Evolutionary conservation across 2,329 filamentous ascomycete genomes (phyloP), one percentile per base, ranked within the genome.

Genomic region (Fusarium sp.): DNA sequence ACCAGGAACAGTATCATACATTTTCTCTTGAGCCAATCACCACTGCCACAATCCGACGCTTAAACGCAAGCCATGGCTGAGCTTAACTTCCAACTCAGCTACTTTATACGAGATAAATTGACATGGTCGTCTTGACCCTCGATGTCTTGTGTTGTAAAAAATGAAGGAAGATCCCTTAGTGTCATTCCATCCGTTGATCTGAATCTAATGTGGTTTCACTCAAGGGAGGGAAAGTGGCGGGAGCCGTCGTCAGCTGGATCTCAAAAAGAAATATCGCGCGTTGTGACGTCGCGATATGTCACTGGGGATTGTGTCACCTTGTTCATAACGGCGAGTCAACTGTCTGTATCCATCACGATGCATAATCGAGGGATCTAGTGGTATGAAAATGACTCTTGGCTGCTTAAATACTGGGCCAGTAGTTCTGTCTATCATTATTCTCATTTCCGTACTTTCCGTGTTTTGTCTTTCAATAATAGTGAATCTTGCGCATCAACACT

Each of bases 261-360:
- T n/a, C 9, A 37, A n/a, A n/a, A 37, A 6, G 34, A 37, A 37
- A 37, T 37, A 37, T 37, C 34, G 34, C 34, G 34, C 34, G 34
- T n/a, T 11, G 32, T 52, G 49, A 52, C 32, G 49, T 52, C 32
- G 32, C 40, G 49, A 24, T 8, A 52, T 52, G 49, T 52, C 49
- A 34, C 24, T 27, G 24, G 22, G n/a, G 6, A 51, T n/a, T 52
- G 24, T 27, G 20, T 27, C 18, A 27, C 32, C 13, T 12, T 9
- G 32, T 8, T 13, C 24, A 52, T n/a, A 20, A 4, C 18, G 40
- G 24, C 32, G 24, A 41, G 32, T 52, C 32, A 29, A 41, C 18
- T 16, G 18, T 20, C n/a, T 20, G 32, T 27, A 27, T 20, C 18
- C 18, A 22, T 14, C 14, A 44, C 14, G 24, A 51, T 30, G 47